Conservation (phyloP, 176 grass and related monocot genomes). For the Themeda triandra region DNA sequence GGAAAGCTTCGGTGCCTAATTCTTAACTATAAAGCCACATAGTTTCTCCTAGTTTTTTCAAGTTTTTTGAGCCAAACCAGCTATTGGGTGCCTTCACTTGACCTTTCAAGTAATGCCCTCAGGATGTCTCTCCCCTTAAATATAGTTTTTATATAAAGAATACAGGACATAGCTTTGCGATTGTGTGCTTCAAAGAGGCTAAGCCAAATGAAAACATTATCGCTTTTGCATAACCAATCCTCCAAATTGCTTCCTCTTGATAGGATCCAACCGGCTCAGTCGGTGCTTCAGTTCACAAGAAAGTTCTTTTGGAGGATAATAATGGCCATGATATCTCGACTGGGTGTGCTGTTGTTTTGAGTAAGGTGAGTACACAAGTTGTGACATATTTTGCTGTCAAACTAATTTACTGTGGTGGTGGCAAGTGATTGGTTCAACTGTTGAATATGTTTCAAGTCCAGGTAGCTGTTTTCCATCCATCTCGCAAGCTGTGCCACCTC, state of each 20-base stretch:
- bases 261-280: constrained; percentile 51
- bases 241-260: not conserved
- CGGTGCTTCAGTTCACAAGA: constrained; percentile 42
- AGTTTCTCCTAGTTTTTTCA: not conserved
- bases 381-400: constrained; percentile 2
- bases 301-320: constrained; percentile 31
- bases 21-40: too few species aligned
- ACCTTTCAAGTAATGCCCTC: not conserved
- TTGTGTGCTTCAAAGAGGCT: not conserved
- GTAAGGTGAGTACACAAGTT: constrained; percentile 22
- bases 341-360: constrained; percentile 48
- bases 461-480: constrained; percentile 45
- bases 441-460: constrained; percentile 24
- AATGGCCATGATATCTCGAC: constrained; percentile 35
- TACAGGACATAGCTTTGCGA: not conserved
- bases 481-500: constrained; percentile 36
- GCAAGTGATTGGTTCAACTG: not conserved
- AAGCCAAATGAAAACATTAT: not conserved
- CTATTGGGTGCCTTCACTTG: not conserved
- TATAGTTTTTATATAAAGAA: not conserved
- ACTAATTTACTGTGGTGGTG: not conserved
- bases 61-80: not conserved
- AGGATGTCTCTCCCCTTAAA: not conserved
- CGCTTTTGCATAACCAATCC: not conserved
- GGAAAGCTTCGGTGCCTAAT: too few species aligned